Conservation (phyloP, 2,329 filamentous ascomycete species). For the Davidsoniella virescens region DNA sequence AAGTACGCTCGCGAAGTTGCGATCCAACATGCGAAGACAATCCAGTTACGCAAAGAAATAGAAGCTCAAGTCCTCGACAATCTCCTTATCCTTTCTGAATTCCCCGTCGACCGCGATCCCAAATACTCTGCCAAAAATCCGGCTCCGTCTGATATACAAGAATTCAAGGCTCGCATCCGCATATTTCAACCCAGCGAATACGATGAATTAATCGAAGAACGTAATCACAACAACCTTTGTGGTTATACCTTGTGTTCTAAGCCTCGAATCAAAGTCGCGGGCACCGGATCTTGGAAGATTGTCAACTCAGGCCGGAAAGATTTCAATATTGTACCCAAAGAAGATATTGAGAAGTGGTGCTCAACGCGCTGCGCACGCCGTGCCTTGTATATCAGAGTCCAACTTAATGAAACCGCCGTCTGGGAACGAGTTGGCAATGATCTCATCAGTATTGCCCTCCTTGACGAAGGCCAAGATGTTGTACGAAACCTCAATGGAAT, state of each 20-base stretch:
- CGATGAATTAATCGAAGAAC: slow-evolving; percentile 74
- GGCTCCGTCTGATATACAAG: slow-evolving; percentile 40
- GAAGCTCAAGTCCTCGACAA: slow-evolving; percentile 57
- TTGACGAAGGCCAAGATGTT: slow-evolving; percentile 45
- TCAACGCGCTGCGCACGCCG: slow-evolving; percentile 60
- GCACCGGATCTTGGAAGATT: slow-evolving; percentile 52
- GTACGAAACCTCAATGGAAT: slow-evolving; percentile 27
- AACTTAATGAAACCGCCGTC: slow-evolving; percentile 69
- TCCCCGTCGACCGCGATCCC: slow-evolving; percentile 25
- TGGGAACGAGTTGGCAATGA: slow-evolving; percentile 58
- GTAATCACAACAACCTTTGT: slow-evolving; percentile 67
- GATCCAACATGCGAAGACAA: slow-evolving; percentile 63
- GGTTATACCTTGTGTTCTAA: slow-evolving; percentile 68
- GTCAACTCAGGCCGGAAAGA: slow-evolving; percentile 35
- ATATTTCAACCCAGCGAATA: slow-evolving; percentile 79
- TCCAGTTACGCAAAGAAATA: slow-evolving; percentile 68
- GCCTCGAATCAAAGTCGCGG: slow-evolving; percentile 38
- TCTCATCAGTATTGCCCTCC: slow-evolving; percentile 41
- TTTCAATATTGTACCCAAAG: slow-evolving; percentile 51
- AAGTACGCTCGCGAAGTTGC: slow-evolving; percentile 44
- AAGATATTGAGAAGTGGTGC: slow-evolving; percentile 76
- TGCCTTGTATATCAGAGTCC: slow-evolving; percentile 74
- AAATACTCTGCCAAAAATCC: slow-evolving; percentile 28
- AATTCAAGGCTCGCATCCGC: slow-evolving; percentile 50
- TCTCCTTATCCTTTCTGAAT: slow-evolving; percentile 54